phyloP scores from a whole-genome alignment of 331 rosid genomes.

The Pyrus hybrid region DNA sequence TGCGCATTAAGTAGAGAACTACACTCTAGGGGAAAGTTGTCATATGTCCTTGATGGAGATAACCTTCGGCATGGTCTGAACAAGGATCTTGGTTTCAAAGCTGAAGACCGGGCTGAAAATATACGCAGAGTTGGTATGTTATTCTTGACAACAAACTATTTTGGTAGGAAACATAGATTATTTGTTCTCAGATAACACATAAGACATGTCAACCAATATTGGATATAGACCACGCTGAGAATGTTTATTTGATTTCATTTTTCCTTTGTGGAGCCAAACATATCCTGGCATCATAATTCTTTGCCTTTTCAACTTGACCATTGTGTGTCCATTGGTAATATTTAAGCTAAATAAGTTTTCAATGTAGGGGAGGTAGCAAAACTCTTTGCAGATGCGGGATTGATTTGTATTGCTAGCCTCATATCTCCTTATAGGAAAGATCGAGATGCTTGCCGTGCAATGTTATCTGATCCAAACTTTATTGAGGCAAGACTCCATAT shows the following conservation, averaged over 20 bases:
- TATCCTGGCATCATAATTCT: background rate
- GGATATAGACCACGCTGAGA: background rate
- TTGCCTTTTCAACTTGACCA: background rate
- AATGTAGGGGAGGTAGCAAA: conserved; percentile 73
- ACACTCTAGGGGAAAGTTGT: conserved; percentile 52
- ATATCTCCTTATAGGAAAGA: conserved; percentile 77
- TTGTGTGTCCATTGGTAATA: background rate
- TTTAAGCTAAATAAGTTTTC: background rate
- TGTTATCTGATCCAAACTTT: conserved; percentile 51
- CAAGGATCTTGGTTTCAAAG: conserved; percentile 64
- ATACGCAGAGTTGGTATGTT: conserved; percentile 76
- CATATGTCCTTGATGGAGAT: conserved; percentile 84
- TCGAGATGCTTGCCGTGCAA: conserved; percentile 62
- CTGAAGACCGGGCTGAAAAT: conserved; percentile 75
- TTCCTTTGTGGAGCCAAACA: background rate
- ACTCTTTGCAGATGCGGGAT: conserved; percentile 78
- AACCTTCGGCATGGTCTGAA: conserved; percentile 84
- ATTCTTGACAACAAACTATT: background rate
- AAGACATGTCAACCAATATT: background rate
- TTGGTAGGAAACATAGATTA: background rate
- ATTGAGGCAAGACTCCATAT: conserved; percentile 48
- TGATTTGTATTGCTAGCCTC: conserved; percentile 69
- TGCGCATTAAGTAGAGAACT: conserved; percentile 64
- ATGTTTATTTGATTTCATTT: background rate
- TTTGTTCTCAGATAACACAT: background rate